Evolutionary conservation across 305 asterid species (phyloP), one percentile per base, ranked within the genome.

Genomic region (Petunia hybrid): DNA sequence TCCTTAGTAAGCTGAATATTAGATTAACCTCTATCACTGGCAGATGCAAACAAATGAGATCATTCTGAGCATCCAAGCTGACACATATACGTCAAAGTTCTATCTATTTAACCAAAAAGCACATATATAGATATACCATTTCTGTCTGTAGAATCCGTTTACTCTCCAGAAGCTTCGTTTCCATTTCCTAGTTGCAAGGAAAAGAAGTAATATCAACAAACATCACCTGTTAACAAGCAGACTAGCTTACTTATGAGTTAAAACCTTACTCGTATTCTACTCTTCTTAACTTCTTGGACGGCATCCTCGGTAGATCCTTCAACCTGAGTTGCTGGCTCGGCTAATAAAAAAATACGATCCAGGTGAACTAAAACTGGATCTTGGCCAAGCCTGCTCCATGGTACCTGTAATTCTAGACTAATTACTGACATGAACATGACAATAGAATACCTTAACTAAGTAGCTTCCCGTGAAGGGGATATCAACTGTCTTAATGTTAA

Each of bases 371-470:
- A 57, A 86, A 96, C 99, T 43, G 99, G 98, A 83, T 94, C 99
- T 80, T 96, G 98, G 82, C 99, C 99, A 84, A 96, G 98, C 92
- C 97, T 96, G 89, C 99, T 96, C 99, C 99, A 96, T 22, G 99
- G 99, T 82, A 96, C 99, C 99, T 96, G 88, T 81, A 80, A 75
- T 85, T 69, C 68, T 59, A 78, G 60, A 83, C 48, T 36, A 36
- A 84, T 83, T 46, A 74, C 64, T 42, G 76, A 80, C 51, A 82
- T 79, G 75, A 57, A 38, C 85, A 80, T 78, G 74, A 74, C 68
- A 76, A 83, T 53, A 53, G 14, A 65, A 59, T 35, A 35, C 78
- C 40, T 69, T 5, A 13, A 51, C 53, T 74, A 74, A 74, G 42
- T 16, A 74, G 78, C 13, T 4, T 43, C 46, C 61, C 36, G 36